Evolutionary conservation across 352 stramenopile genomes (phyloP).

Genomic region (Saprolegnia diclina): DNA sequence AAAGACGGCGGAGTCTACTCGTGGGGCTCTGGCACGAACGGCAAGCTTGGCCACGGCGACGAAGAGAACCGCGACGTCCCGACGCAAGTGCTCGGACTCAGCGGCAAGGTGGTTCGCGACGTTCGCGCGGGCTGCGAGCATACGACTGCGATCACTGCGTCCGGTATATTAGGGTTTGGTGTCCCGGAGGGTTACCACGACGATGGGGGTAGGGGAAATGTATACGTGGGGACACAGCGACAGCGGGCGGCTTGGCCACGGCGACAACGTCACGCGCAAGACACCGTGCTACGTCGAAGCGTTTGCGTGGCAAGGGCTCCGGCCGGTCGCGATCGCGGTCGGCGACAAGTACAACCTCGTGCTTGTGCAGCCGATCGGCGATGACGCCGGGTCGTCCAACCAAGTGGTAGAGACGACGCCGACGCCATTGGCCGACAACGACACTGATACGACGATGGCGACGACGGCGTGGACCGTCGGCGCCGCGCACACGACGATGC

Average conservation of each 20-base stretch:
- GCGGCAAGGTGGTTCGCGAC: slow-evolving; percentile 48
- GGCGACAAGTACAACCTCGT: slow-evolving; percentile 85
- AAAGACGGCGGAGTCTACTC: slow-evolving; percentile 53
- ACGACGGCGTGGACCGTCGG: neutral
- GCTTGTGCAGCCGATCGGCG: slow-evolving; percentile 35
- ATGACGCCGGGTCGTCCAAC: slow-evolving; percentile 26
- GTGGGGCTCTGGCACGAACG: slow-evolving; percentile 75
- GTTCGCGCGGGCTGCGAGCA: slow-evolving; percentile 80
- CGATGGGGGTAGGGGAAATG: slow-evolving; percentile 42
- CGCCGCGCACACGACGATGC: neutral
- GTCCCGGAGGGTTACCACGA: neutral
- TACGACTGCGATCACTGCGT: slow-evolving; percentile 39
- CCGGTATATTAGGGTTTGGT: slow-evolving; percentile 11
- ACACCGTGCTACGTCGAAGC: slow-evolving; percentile 49
- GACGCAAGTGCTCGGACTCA: slow-evolving; percentile 43
- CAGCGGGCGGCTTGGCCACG: slow-evolving; percentile 67
- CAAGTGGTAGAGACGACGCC: neutral
- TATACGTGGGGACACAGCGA: slow-evolving; percentile 81
- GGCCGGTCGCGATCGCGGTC: slow-evolving; percentile 68
- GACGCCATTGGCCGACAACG: neutral
- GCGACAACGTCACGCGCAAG: slow-evolving; percentile 60
- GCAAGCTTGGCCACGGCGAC: slow-evolving; percentile 74
- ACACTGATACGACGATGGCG: neutral
- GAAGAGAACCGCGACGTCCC: slow-evolving; percentile 72
- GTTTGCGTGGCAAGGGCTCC: slow-evolving; percentile 43